These are phyloP conservation scores for Huntiella moniliformis DNA, from an alignment of 2,329 filamentous ascomycete genomes.

Conservation along the genomic window DNA sequence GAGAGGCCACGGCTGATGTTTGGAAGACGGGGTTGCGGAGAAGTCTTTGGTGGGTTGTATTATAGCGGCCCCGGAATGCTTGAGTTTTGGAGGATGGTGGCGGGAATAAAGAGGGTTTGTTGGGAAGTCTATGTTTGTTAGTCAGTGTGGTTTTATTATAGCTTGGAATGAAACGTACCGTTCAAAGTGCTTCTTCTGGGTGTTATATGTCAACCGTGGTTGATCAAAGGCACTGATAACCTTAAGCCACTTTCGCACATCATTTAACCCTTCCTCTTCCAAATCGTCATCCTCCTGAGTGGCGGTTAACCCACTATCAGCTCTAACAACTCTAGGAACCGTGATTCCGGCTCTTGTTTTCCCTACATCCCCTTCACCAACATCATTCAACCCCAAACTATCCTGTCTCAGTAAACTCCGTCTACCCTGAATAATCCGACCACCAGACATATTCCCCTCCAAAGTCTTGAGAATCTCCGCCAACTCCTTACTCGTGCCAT, in stretches of 20 bases:
- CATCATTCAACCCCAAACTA: conserved; percentile 40
- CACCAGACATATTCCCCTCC: conserved; percentile 79
- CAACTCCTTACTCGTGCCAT: conserved; percentile 57
- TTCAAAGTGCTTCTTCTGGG: conserved; percentile 78
- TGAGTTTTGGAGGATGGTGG: conserved; percentile 63
- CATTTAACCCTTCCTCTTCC: conserved; percentile 35
- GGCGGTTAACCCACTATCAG: conserved; percentile 44
- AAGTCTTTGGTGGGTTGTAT: conserved; percentile 79
- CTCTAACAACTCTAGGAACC: conserved; percentile 18
- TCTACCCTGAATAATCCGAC: conserved; percentile 38
- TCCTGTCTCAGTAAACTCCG: conserved; percentile 42
- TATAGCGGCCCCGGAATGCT: conserved; percentile 76
- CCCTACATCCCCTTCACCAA: conserved; percentile 30
- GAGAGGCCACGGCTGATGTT: conserved; percentile 51
- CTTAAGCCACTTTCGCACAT: conserved; percentile 68
- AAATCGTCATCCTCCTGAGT: conserved; percentile 38
- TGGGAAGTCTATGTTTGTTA: conserved; percentile 29
- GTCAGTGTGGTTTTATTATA: background rate
- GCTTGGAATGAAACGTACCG: conserved; percentile 26
- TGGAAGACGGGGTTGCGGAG: conserved; percentile 90
- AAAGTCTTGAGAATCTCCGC: conserved; percentile 68
- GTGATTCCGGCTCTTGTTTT: conserved; percentile 34
- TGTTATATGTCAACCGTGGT: conserved; percentile 59
- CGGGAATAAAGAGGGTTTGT: conserved; percentile 54
- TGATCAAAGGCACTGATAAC: conserved; percentile 72